These are phyloP conservation scores for Fraxinus anomala DNA, from an alignment of 257 asterid genomes.

Conservation along the genomic window DNA sequence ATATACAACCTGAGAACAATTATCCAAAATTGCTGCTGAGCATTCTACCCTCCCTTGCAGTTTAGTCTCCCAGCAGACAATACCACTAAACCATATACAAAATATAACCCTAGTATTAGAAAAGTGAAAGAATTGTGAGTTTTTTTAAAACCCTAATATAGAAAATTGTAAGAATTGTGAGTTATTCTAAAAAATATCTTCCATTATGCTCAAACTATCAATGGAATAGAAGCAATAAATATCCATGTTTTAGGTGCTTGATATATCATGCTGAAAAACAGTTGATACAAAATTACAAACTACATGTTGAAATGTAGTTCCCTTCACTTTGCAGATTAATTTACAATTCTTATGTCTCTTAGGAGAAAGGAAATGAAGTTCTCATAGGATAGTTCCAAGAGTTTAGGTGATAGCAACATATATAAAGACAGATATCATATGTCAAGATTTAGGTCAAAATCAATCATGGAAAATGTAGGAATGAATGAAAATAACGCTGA, in stretches of 20 bases:
- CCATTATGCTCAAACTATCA: slow-evolving; percentile 25
- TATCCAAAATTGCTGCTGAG: slow-evolving; percentile 80
- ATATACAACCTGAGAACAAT: slow-evolving; percentile 70
- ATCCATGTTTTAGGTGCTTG: slow-evolving; percentile 12
- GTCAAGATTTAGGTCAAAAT: background rate
- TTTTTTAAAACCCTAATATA: background rate
- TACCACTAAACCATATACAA: slow-evolving; percentile 54
- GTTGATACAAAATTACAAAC: slow-evolving; percentile 1
- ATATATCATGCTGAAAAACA: slow-evolving; percentile 8
- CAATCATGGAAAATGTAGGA: slow-evolving; percentile 12
- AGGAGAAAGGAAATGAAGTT: slow-evolving; percentile 6
- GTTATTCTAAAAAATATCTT: background rate
- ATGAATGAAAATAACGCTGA: background rate
- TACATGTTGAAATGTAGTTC: slow-evolving; percentile 8
- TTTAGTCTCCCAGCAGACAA: slow-evolving; percentile 69
- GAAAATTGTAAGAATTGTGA: slow-evolving; percentile 1
- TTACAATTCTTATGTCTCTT: background rate
- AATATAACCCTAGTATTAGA: slow-evolving; percentile 14
- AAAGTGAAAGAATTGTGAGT: background rate
- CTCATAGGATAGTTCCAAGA: too few relatives aligned
- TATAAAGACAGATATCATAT: background rate
- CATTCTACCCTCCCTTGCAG: slow-evolving; percentile 85
- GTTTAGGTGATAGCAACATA: background rate
- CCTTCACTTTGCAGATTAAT: slow-evolving; percentile 6
- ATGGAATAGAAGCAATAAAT: background rate